phyloP scores from a whole-genome alignment of 176 grass and related monocot genomes.

The Cocos nucifera region DNA sequence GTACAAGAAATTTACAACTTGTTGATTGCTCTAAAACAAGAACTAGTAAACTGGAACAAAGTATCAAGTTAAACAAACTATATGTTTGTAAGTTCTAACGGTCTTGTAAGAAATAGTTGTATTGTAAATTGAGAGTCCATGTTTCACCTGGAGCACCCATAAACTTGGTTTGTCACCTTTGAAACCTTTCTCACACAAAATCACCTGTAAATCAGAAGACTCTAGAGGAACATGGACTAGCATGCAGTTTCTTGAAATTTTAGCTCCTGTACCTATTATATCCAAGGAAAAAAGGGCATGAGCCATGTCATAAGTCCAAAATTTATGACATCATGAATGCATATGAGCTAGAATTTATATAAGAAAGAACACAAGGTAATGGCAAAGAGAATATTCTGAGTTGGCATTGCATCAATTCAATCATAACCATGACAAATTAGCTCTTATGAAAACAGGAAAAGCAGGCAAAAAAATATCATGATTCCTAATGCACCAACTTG shows the following conservation, averaged over 20 bases:
- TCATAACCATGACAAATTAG: too few species aligned
- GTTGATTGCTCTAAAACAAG: too few species aligned
- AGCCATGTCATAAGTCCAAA: too few species aligned
- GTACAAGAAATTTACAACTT: too few species aligned
- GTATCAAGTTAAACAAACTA: background rate
- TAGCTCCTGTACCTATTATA: constrained; percentile 59
- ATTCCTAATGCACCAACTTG: too few species aligned
- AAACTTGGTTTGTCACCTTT: constrained; percentile 59
- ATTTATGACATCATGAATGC: too few species aligned
- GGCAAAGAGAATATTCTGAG: too few species aligned
- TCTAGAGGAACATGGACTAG: constrained; percentile 64
- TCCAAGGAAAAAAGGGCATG: background rate
- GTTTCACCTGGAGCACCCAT: constrained; percentile 75
- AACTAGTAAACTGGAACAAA: background rate
- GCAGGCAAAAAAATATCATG: too few species aligned
- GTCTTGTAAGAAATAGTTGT: background rate
- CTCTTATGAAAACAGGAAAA: too few species aligned
- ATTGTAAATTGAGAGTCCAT: background rate
- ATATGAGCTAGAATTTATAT: too few species aligned
- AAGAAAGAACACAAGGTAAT: too few species aligned
- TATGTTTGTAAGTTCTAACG: background rate
- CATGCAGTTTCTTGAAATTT: constrained; percentile 56
- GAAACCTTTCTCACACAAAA: constrained; percentile 67
- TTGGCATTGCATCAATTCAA: too few species aligned
- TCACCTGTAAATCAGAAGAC: constrained; percentile 45